Conservation (phyloP, 805 yeast species). For the Cyberlindnera maclurae region DNA sequence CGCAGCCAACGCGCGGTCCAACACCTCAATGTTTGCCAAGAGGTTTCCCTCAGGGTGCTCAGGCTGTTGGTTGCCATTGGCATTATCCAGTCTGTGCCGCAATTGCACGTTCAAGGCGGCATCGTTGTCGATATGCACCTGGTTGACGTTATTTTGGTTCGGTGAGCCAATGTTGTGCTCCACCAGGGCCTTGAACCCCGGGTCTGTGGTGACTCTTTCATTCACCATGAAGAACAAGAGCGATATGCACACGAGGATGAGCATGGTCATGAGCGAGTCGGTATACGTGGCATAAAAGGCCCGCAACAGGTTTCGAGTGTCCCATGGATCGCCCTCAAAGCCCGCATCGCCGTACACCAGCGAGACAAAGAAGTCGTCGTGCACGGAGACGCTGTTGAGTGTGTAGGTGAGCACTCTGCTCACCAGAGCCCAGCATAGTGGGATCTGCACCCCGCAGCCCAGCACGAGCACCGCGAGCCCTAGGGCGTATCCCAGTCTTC, state of each 20-base stretch:
- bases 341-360: conserved; percentile 22
- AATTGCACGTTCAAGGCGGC: too few species aligned
- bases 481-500: conserved; percentile 3
- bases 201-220: conserved; percentile 67
- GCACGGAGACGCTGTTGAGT: conserved; percentile 47
- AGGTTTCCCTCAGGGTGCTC: too few species aligned
- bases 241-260: conserved; percentile 34
- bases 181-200: conserved; percentile 56
- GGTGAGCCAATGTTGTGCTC: conserved; percentile 46
- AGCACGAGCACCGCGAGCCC: conserved; percentile 24
- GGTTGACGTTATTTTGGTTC: neutral
- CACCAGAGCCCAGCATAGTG: conserved; percentile 48
- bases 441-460: conserved; percentile 45
- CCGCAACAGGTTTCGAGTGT: conserved; percentile 2
- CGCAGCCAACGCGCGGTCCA: too few species aligned
- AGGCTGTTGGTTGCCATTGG: too few species aligned
- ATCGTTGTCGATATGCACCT: neutral
- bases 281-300: conserved; percentile 12
- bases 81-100: too few species aligned
- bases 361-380: conserved; percentile 17
- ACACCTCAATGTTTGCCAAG: too few species aligned
- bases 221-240: conserved; percentile 49
- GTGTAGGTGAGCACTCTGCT: conserved; percentile 50
- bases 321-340: conserved; percentile 15
- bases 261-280: conserved; percentile 29